Evolutionary conservation across 2,329 filamentous ascomycete species (phyloP), one percentile per base, ranked within the genome.

Genomic region (Talaromyces sp.): DNA sequence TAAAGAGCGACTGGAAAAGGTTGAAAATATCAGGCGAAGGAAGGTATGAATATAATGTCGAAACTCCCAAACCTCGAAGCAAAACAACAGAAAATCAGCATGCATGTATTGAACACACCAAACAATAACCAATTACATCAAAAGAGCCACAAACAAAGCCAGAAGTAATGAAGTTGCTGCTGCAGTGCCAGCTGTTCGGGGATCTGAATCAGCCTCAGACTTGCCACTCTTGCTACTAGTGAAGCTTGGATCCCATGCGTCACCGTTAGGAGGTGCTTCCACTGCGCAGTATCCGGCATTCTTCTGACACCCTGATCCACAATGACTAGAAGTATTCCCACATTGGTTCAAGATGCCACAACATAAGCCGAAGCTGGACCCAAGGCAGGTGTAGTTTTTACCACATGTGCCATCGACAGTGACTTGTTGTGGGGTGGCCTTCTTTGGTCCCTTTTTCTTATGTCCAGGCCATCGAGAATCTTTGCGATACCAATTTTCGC

Each of bases 401-500:
- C 70, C 70, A 42, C 70, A 74, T n/a, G 61, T 70, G 10, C 70
- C 71, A 44, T 74, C 68, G 19, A 51, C 49, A 5, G 70, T 70
- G 20, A 69, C 19, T 16, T 58, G 54, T 19, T 53, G 55, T 2
- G 50, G 40, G 14, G 29, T 40, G 9, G 47, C 49, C 36, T 66
- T 67, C 30, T 62, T 65, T 14, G 56, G 55, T 30, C 52, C 56
- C 16, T 51, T 55, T 22, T 63, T 57, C 29, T 58, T 51, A 22
- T 37, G 47, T 35, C 47, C 33, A 40, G 54, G 41, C 54, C 57
- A 58, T 44, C 62, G 60, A 11, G 62, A 64, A 49, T 75, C 75
- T 54, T 67, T 68, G 49, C 75, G 74, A 54, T 76, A 77, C 73
- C 75, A 77, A 43, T 70, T 63, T 9, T 71, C 63, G 4, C 66